Evolutionary conservation across 2,329 filamentous ascomycete genomes (phyloP).

Genomic region (Trichoderma citrinoviride): DNA sequence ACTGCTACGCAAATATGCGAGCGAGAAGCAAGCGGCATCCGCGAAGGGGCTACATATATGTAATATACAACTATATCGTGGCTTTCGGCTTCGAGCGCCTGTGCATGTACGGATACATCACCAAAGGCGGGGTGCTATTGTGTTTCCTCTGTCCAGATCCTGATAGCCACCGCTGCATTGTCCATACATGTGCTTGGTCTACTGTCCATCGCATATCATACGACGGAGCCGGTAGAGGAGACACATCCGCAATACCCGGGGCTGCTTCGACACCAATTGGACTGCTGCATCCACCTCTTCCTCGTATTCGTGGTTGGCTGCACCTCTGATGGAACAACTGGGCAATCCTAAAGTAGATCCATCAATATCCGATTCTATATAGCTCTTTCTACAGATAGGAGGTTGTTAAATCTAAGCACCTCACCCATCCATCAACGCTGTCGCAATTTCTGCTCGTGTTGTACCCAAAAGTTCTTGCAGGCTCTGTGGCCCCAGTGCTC

Average conservation of each 20-base stretch:
- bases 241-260: not conserved
- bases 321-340: not conserved
- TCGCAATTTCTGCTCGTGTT: constrained; percentile 67
- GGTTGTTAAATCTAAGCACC: no score
- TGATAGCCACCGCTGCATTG: not conserved
- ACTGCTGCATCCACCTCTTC: not conserved
- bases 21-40: not conserved
- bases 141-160: not conserved
- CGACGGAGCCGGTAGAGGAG: not conserved
- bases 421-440: constrained; percentile 51
- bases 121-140: not conserved
- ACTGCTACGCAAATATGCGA: not conserved
- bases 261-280: not conserved
- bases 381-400: not conserved
- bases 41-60: not conserved
- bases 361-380: not conserved
- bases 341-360: not conserved
- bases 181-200: not conserved
- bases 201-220: not conserved
- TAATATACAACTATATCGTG: no score
- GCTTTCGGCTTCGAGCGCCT: not conserved
- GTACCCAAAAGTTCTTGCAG: constrained; percentile 82
- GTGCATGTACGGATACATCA: not conserved
- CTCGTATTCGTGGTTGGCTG: no score
- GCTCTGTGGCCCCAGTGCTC: constrained; percentile 81